Evolutionary conservation across 2,329 filamentous ascomycete genomes (phyloP).

Genomic region (Hysterium pulicare): DNA sequence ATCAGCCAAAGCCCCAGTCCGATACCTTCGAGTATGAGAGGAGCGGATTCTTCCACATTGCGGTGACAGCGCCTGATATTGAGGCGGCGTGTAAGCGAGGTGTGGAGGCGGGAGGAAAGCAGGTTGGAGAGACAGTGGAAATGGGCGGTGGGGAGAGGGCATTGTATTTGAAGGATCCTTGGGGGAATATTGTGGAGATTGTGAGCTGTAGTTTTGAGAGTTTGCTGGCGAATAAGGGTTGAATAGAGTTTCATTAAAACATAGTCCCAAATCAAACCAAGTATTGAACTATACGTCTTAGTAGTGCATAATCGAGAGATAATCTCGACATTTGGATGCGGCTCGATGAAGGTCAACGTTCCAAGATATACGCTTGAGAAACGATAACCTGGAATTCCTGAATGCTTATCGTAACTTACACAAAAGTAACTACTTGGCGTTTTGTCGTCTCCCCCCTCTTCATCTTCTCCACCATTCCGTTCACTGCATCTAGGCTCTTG

Average conservation of each 20-base stretch:
- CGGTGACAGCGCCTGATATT: constrained; percentile 28
- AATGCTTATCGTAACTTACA: neutral
- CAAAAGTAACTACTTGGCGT: constrained; percentile 25
- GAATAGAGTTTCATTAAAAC: too few species aligned
- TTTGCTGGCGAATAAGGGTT: constrained; percentile 18
- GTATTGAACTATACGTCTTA: too few species aligned
- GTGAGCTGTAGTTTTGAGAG: constrained; percentile 18
- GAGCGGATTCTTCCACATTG: constrained; percentile 36
- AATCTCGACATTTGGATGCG: too few species aligned
- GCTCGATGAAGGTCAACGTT: too few species aligned
- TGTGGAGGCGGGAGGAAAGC: constrained; percentile 23
- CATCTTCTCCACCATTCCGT: constrained; percentile 33
- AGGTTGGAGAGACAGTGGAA: constrained; percentile 24
- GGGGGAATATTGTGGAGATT: constrained; percentile 28
- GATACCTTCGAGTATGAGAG: constrained; percentile 19
- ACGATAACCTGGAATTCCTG: too few species aligned
- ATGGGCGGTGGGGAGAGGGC: constrained; percentile 16
- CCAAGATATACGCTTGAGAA: too few species aligned
- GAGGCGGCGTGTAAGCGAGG: constrained; percentile 24
- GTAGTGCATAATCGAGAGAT: too few species aligned
- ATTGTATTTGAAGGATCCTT: constrained; percentile 24
- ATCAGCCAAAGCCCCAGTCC: neutral
- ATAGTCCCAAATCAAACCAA: too few species aligned
- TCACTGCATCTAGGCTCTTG: constrained; percentile 28
- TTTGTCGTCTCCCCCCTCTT: constrained; percentile 21